Evolutionary conservation across 768 basidiomycete genomes (phyloP).

Genomic region (Rhizopogon salebrosus): DNA sequence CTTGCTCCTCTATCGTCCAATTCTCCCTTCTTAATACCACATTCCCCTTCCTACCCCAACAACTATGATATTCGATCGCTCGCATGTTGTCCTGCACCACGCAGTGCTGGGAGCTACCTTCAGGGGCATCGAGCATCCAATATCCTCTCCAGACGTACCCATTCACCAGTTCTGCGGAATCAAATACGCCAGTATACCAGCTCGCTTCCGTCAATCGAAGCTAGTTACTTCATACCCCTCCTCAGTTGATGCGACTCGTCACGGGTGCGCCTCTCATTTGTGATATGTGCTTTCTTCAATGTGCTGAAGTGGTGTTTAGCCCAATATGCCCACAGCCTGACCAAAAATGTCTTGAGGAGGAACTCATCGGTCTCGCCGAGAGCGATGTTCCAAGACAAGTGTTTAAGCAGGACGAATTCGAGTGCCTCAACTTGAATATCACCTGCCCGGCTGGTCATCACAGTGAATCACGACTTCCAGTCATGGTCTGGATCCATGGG

Average conservation of each 20-base stretch:
- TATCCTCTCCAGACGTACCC: slow-evolving; percentile 49
- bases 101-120: slow-evolving; percentile 57
- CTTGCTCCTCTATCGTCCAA: not conserved
- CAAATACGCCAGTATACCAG: slow-evolving; percentile 70
- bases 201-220: slow-evolving; percentile 71
- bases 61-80: slow-evolving; percentile 24
- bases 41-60: not conserved
- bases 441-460: slow-evolving; percentile 61
- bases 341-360: slow-evolving; percentile 48
- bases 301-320: slow-evolving; percentile 29
- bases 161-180: slow-evolving; percentile 75
- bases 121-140: slow-evolving; percentile 54
- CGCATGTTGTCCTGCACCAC: slow-evolving; percentile 41
- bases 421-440: slow-evolving; percentile 77
- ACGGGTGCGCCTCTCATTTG: slow-evolving; percentile 47
- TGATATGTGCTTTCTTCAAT: not conserved
- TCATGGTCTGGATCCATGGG: slow-evolving; percentile 90
- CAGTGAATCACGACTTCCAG: slow-evolving; percentile 53
- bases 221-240: slow-evolving; percentile 54
- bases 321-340: slow-evolving; percentile 71
- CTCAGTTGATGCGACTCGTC: slow-evolving; percentile 55
- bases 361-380: slow-evolving; percentile 53
- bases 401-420: slow-evolving; percentile 67
- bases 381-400: slow-evolving; percentile 48
- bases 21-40: not conserved